Evolutionary conservation across 1,284 basidiomycete genomes (phyloP), one percentile per base, ranked within the genome.

Genomic region (Quambalaria eucalypti): DNA sequence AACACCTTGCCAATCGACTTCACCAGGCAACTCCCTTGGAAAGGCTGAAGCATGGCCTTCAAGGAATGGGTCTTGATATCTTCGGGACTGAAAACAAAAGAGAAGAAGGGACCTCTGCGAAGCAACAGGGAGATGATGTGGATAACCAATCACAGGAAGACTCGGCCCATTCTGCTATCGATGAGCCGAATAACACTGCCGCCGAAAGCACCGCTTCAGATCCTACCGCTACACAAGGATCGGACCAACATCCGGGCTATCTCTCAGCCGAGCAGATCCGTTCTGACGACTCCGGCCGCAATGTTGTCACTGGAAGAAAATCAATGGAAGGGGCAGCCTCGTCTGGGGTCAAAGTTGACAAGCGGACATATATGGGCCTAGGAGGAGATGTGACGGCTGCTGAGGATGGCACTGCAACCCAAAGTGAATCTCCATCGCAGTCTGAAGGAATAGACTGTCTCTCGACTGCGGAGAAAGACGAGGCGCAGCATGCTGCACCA

Each of bases 371-470:
- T 12, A 21, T 28, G 19, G 29, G 29, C 28, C 31, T n/a, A 28
- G 44, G 26, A 2, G 51, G 49, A 55, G 51, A 60, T 50, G 9
- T 64, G 60, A n/a, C n/a, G n/a, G n/a, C n/a, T n/a, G n/a, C n/a
- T n/a, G n/a, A n/a, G n/a, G n/a, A n/a, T n/a, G n/a, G n/a, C n/a
- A n/a, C n/a, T n/a, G n/a, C n/a, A n/a, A n/a, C n/a, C n/a, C n/a
- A n/a, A n/a, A n/a, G n/a, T n/a, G n/a, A n/a, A n/a, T n/a, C n/a
- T n/a, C n/a, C n/a, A n/a, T n/a, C n/a, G n/a, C n/a, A n/a, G n/a
- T n/a, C n/a, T n/a, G n/a, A n/a, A n/a, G n/a, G n/a, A n/a, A n/a
- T n/a, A n/a, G n/a, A n/a, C n/a, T n/a, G n/a, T n/a, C n/a, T n/a
- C n/a, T n/a, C n/a, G n/a, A n/a, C n/a, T n/a, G n/a, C n/a, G n/a